Percentiles rank a stretch among this genome's conserved stretches.
phyloP scores from a whole-genome alignment of 108 stramenopile species.

The Hondaea fermentalgiana region DNA sequence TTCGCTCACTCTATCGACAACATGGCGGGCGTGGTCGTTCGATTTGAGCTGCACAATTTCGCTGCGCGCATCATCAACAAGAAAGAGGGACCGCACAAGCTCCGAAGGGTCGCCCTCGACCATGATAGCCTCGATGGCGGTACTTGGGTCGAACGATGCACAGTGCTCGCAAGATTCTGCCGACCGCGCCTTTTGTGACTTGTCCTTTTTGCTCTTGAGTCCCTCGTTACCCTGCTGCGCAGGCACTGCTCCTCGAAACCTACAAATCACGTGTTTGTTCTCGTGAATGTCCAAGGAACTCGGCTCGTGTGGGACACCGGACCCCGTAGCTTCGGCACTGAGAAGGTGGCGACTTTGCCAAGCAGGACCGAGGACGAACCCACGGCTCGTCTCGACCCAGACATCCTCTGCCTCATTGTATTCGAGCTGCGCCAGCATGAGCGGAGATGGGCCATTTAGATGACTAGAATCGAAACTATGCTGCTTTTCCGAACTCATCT shows the following conservation, averaged over 20 bases:
- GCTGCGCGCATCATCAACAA: not conserved
- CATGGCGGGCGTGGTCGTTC: not conserved
- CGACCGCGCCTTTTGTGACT: too few relatives aligned
- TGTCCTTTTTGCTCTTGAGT: too few relatives aligned
- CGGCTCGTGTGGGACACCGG: not conserved
- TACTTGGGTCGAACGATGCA: not conserved
- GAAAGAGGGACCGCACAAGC: not conserved
- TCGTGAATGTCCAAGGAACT: not conserved
- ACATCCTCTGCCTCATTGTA: not conserved
- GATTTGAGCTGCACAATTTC: not conserved
- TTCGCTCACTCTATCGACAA: not conserved
- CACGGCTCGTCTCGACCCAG: not conserved
- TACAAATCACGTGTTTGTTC: not conserved
- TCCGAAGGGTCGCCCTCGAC: not conserved
- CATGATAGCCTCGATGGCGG: not conserved
- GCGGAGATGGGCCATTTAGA: not conserved
- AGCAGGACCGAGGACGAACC: not conserved
- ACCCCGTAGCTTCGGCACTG: not conserved
- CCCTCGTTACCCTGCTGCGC: too few relatives aligned
- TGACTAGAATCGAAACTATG: not conserved
- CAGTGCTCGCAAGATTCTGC: not conserved
- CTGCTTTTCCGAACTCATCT: not conserved
- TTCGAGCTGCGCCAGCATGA: not conserved
- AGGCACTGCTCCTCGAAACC: too few relatives aligned
- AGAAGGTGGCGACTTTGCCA: not conserved